Percentiles rank a stretch among this genome's conserved stretches.
These are phyloP conservation scores for Rhizopogon parksii DNA, from an alignment of 1,284 basidiomycete genomes.

Conservation along the genomic window DNA sequence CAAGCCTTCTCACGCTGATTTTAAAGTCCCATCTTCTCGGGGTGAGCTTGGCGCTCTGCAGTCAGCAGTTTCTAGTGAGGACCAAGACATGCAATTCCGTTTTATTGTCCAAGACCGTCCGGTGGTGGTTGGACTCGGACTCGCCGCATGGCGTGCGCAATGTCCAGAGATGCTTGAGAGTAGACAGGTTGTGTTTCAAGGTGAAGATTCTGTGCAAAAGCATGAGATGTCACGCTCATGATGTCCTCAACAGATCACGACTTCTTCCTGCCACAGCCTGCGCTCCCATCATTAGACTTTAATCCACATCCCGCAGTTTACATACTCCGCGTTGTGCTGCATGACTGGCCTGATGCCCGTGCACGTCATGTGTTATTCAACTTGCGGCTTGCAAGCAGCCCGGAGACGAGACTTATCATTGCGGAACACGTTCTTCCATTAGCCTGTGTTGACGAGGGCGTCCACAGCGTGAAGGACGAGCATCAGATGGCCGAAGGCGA, in stretches of 20 bases:
- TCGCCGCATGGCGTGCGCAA: conserved; percentile 55
- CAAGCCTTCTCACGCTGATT: background rate
- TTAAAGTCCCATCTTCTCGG: background rate
- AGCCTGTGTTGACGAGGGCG: conserved; percentile 48
- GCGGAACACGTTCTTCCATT: conserved; percentile 64
- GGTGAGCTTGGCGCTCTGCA: background rate
- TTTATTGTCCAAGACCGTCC: conserved; percentile 68
- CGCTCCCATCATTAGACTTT: conserved; percentile 17
- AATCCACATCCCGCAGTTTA: conserved; percentile 51
- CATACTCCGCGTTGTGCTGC: conserved; percentile 60
- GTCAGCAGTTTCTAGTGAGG: background rate
- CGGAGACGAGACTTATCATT: conserved; percentile 53
- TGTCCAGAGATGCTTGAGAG: conserved; percentile 55
- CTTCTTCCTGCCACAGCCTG: conserved; percentile 61
- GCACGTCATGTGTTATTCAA: conserved; percentile 46
- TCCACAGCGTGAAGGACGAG: conserved; percentile 15
- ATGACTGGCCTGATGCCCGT: conserved; percentile 67
- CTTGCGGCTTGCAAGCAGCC: conserved; percentile 43
- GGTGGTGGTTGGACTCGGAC: conserved; percentile 55
- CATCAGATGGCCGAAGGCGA: background rate
- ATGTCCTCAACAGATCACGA: conserved; percentile 45
- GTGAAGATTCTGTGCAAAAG: conserved; percentile 23
- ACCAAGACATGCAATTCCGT: conserved; percentile 9
- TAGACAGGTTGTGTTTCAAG: conserved; percentile 52
- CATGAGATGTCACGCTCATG: background rate